Evolutionary conservation across 352 stramenopile species (phyloP).

Genomic region (Pythium angustatum): DNA sequence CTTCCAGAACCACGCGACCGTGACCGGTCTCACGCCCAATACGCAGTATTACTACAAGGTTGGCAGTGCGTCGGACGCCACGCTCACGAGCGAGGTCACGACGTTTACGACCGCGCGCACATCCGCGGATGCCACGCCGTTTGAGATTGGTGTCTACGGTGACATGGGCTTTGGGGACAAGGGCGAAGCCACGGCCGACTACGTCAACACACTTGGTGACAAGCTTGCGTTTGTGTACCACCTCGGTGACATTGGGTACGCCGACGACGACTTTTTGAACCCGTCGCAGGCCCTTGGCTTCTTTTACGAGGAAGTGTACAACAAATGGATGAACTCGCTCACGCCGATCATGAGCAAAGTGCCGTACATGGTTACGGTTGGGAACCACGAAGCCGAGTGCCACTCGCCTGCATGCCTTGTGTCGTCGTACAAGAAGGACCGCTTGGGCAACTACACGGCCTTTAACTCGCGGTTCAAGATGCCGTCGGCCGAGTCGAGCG

Average conservation of each 20-base stretch:
- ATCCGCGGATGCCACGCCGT: slow-evolving; percentile 31
- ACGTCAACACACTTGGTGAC: slow-evolving; percentile 25
- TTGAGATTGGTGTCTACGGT: slow-evolving; percentile 47
- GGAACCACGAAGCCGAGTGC: slow-evolving; percentile 75
- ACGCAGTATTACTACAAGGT: slow-evolving; percentile 43
- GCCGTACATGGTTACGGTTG: slow-evolving; percentile 64
- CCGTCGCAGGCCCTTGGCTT: slow-evolving; percentile 30
- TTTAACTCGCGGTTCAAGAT: slow-evolving; percentile 50
- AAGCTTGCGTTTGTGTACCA: slow-evolving; percentile 39
- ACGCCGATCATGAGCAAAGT: slow-evolving; percentile 35
- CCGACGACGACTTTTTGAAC: slow-evolving; percentile 34
- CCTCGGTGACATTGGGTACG: slow-evolving; percentile 46
- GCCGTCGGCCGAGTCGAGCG: slow-evolving; percentile 41
- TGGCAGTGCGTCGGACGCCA: slow-evolving; percentile 9
- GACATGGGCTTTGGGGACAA: slow-evolving; percentile 30
- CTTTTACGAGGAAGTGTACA: slow-evolving; percentile 51
- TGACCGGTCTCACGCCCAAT: slow-evolving; percentile 36
- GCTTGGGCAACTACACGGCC: slow-evolving; percentile 59
- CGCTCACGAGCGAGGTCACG: slow-evolving; percentile 2
- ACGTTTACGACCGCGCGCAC: slow-evolving; percentile 43
- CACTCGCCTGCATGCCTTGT: slow-evolving; percentile 37
- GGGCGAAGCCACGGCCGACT: slow-evolving; percentile 20
- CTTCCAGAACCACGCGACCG: slow-evolving; percentile 39
- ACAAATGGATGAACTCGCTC: slow-evolving; percentile 64
- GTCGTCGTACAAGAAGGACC: slow-evolving; percentile 39